Evolutionary conservation across 805 yeast genomes (phyloP).

Genomic region (Saturnispora galanensis): DNA sequence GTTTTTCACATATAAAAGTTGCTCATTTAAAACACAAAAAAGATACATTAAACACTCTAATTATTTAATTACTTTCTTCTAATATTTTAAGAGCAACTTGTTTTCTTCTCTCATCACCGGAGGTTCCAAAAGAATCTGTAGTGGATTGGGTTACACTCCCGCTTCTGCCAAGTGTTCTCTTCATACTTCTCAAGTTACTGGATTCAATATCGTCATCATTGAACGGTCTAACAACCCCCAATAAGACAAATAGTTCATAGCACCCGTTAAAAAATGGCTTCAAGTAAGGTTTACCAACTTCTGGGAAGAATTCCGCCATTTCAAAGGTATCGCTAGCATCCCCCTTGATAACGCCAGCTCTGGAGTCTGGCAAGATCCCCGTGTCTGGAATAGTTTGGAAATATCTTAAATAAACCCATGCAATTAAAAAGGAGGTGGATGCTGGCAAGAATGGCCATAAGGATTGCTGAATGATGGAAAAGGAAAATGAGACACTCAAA

Average conservation of each 20-base stretch:
- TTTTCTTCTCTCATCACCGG: slow-evolving; percentile 66
- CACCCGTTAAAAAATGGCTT: slow-evolving; percentile 38
- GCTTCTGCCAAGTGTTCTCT: slow-evolving; percentile 34
- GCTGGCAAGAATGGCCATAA: slow-evolving; percentile 50
- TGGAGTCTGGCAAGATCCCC: slow-evolving; percentile 23
- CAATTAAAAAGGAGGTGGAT: slow-evolving; percentile 46
- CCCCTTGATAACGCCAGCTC: slow-evolving; percentile 41
- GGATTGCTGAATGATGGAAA: slow-evolving; percentile 29
- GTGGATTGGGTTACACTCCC: neutral
- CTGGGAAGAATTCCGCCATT: slow-evolving; percentile 78
- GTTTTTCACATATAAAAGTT: too few species aligned
- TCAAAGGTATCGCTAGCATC: slow-evolving; percentile 89
- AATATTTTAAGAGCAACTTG: slow-evolving; percentile 68
- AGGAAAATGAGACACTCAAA: slow-evolving; percentile 7
- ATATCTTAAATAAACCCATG: slow-evolving; percentile 76
- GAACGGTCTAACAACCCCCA: slow-evolving; percentile 51
- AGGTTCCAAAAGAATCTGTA: slow-evolving; percentile 20
- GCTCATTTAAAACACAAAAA: neutral
- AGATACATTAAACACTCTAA: neutral
- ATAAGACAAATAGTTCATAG: slow-evolving; percentile 30
- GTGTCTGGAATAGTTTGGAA: slow-evolving; percentile 41
- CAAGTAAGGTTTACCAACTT: slow-evolving; percentile 39
- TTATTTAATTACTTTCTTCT: slow-evolving; percentile 35
- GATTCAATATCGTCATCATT: slow-evolving; percentile 61
- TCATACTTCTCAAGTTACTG: slow-evolving; percentile 60